Evolutionary conservation across 2,329 filamentous ascomycete genomes (phyloP), one percentile per base, ranked within the genome.

Genomic region (Cryoendolithus antarcticus): DNA sequence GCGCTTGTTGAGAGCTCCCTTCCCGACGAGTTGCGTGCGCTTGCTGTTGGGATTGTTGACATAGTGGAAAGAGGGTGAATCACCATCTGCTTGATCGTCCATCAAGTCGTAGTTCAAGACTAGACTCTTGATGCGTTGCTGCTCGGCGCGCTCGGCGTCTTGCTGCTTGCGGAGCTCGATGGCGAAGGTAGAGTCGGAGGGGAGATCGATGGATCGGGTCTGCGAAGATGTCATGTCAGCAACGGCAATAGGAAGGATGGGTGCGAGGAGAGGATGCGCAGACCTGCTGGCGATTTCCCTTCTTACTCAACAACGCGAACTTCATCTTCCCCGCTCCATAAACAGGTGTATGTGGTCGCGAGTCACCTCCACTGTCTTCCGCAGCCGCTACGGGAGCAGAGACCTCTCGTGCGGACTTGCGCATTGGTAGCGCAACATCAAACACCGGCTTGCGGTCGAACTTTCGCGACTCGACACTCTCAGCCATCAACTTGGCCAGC

Each of bases 401-500:
- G 32, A 56, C 54, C 37, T 88, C 82, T 21, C 82, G 80, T 68
- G 59, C 67, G 13, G 55, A 55, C 13, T 74, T 72, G 39, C 86
- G 82, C 64, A 98, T 88, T 0, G 91, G 91, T n/a, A 98, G 66
- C 1, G 93, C 86, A n/a, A 96, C 85, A 58, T 98, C 93, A 55
- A 98, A 95, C 37, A 91, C 73, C 21, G 84, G 78, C 63, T 94
- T 95, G 45, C 91, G 83, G 56, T 98, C 91, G 50, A 94, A 93
- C 54, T 94, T 95, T 51, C 91, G 78, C 4, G 89, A 93, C 50
- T 98, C 91, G 53, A 94, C 67, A 64, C 89, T 95, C 61, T 98
- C 91, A 37, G 88, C 76, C 89, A 98, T 96, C 76, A 98, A 83
- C 62, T 93, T 95, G 30, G 91, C 88, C 60, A 94, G 91, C 62